Evolutionary conservation across 1,284 basidiomycete genomes (phyloP), one percentile per base, ranked within the genome.

Genomic region (Ceratobasidium sp.): DNA sequence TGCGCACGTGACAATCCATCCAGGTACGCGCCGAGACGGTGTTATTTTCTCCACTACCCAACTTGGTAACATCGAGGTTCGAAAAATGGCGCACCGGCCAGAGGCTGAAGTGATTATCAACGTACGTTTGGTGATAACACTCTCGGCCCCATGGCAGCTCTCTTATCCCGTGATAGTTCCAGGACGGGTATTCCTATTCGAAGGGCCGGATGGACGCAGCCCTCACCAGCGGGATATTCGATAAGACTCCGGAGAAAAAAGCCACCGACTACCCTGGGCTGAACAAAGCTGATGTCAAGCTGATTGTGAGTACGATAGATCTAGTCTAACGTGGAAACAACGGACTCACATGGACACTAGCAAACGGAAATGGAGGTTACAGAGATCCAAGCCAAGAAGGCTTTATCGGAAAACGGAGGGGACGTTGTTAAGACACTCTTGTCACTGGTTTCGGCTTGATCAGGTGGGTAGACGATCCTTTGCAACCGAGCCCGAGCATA

Each of bases 171-270:
- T 59, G 43, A 22, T 19, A 76, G 75, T 76, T 76, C 39, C 74
- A 74, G 31, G 75, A 76, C 39, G 75, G 75, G 13, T 59, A 51
- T 37, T 74, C 75, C 8, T 76, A 74, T 27, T 74, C 73, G 1
- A 76, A 74, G 46, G 62, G 65, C 24, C 74, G 74, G 43, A 59
- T 76, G 66, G 75, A 76, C 31, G 75, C 76, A 29, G 75, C 75
- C 13, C 54, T 76, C 16, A 59, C 66, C 8, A 66, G 61, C 24
- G 75, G 75, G 14, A 62, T 71, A 11, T 66, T 76, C 24, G 74
- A 74, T 1, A 72, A 54, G 48, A 27, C 56, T 1, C 29, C 64
- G n/a, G 64, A 64, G 29, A 69, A 68, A 27, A 74, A 66, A 37
- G 53, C 53, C 8, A 13, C 16, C 39, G 74, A 74, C 1, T 62